Conservation (phyloP, 768 basidiomycete species). For the Sporobolomyces phaffii region DNA sequence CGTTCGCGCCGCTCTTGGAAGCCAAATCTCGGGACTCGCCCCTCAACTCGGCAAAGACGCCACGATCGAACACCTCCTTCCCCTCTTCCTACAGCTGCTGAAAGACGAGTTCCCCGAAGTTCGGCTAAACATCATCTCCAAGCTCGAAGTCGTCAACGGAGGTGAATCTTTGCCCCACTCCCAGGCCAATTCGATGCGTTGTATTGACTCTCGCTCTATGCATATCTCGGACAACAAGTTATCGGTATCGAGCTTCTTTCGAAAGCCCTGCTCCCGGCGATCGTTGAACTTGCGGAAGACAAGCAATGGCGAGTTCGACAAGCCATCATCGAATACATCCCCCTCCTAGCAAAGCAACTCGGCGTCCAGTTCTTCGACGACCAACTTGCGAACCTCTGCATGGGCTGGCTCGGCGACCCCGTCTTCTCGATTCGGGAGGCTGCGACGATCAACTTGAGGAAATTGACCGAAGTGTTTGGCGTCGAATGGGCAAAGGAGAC, state of each 20-base stretch:
- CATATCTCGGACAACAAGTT: too few relatives aligned
- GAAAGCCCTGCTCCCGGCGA: conserved; percentile 91
- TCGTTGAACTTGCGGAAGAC: conserved; percentile 95
- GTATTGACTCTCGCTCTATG: background rate
- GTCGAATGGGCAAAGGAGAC: conserved; percentile 92
- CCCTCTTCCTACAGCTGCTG: conserved; percentile 87
- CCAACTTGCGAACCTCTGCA: conserved; percentile 89
- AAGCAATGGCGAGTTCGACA: conserved; percentile 99
- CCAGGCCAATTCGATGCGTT: too few relatives aligned
- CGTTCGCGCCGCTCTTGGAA: conserved; percentile 91
- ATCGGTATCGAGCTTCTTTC: conserved; percentile 93
- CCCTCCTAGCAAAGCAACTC: conserved; percentile 95
- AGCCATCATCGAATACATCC: conserved; percentile 98
- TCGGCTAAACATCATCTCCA: conserved; percentile 93
- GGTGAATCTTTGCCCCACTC: conserved; percentile 54
- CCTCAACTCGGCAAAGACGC: conserved; percentile 87
- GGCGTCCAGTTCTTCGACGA: conserved; percentile 97
- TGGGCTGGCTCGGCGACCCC: conserved; percentile 98
- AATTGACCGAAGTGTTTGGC: conserved; percentile 95
- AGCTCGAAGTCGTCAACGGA: conserved; percentile 87
- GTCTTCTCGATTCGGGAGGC: conserved; percentile 98
- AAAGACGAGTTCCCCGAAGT: conserved; percentile 99
- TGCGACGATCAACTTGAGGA: conserved; percentile 94
- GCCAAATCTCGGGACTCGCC: conserved; percentile 90
- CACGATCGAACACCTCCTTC: conserved; percentile 92